Conservation (phyloP, 306 rosid species). For the Quercus aquifolioides region DNA sequence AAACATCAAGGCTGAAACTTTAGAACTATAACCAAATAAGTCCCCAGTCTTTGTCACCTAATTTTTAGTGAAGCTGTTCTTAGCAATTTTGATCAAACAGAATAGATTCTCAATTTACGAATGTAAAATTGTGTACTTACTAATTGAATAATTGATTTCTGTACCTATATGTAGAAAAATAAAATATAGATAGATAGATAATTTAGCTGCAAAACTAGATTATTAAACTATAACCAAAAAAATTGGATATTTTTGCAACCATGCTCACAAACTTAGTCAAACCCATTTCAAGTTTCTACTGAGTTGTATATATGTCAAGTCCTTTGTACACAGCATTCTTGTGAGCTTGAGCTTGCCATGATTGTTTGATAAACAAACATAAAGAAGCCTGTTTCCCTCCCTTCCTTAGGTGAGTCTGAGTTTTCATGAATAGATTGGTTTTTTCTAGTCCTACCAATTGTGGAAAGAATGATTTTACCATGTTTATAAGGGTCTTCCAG, state of each 20-base stretch:
- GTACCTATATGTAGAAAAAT: too few species aligned
- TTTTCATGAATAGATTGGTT: background rate
- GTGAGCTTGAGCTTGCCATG: background rate
- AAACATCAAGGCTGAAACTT: too few species aligned
- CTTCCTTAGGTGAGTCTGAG: background rate
- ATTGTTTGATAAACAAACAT: background rate
- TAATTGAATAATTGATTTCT: too few species aligned
- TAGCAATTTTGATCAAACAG: background rate
- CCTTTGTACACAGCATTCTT: background rate
- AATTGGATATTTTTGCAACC: background rate
- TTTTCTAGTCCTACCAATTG: background rate
- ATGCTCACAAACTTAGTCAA: background rate
- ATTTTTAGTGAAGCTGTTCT: background rate
- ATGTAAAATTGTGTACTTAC: too few species aligned
- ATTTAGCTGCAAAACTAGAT: too few species aligned
- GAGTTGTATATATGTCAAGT: background rate
- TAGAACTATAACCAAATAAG: too few species aligned
- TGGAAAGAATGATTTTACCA: background rate
- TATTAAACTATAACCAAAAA: background rate
- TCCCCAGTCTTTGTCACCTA: too few species aligned
- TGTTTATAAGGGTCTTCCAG: background rate
- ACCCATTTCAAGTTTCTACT: background rate
- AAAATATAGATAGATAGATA: too few species aligned
- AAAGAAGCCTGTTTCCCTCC: background rate
- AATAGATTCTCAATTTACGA: too few species aligned